Conservation (phyloP, 306 rosid genomes). For the Medicago ruthenica region DNA sequence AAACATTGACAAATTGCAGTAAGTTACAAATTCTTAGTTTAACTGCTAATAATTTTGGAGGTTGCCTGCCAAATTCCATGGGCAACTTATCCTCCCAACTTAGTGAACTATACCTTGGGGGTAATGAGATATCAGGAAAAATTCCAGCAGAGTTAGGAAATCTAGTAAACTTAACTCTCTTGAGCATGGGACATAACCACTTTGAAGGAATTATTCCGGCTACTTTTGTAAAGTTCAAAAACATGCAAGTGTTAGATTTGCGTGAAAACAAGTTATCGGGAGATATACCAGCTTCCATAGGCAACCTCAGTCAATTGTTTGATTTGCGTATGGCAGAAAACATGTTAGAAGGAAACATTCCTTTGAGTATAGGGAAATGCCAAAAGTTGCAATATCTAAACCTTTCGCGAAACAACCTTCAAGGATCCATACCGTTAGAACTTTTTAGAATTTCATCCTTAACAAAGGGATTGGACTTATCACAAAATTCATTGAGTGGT, state of each 20-base stretch:
- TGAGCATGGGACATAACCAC: neutral
- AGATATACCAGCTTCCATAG: neutral
- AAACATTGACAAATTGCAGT: neutral
- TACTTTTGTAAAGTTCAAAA: neutral
- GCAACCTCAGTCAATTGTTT: neutral
- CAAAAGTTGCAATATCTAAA: neutral
- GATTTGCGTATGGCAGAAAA: neutral
- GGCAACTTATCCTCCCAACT: neutral
- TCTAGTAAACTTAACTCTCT: neutral
- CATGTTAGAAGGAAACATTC: constrained; percentile 8
- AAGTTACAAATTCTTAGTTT: too few species aligned
- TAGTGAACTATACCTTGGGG: neutral
- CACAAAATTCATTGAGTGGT: neutral
- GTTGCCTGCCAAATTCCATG: neutral
- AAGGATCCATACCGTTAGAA: neutral
- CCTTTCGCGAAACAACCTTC: neutral
- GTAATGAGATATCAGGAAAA: neutral
- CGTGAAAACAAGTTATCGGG: neutral
- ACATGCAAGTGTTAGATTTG: neutral
- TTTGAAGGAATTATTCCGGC: neutral
- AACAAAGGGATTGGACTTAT: neutral
- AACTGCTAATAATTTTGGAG: neutral
- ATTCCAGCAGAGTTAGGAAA: neutral
- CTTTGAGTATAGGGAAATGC: neutral
- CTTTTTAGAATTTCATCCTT: neutral